phyloP scores from a whole-genome alignment of 108 stramenopile species.

The Pseudonitzschia multistriata region DNA sequence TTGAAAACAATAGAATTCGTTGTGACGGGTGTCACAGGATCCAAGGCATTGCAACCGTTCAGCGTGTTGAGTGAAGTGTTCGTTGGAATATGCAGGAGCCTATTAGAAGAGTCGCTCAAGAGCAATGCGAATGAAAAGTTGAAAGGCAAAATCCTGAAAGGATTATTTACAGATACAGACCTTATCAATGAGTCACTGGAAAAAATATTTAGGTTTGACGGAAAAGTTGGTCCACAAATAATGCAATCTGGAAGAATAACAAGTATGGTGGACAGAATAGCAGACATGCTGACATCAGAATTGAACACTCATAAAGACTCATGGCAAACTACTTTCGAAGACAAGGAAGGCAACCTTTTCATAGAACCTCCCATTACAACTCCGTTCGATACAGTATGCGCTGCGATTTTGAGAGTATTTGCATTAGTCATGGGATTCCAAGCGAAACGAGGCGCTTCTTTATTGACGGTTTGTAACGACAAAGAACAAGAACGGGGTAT shows the following conservation, averaged over 20 bases:
- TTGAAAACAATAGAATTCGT: slow-evolving; percentile 93
- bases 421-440: slow-evolving; percentile 30
- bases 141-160: slow-evolving; percentile 31
- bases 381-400: slow-evolving; percentile 42
- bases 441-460: slow-evolving; percentile 22
- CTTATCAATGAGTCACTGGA: slow-evolving; percentile 83
- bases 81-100: slow-evolving; percentile 68
- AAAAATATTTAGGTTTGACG: slow-evolving; percentile 88
- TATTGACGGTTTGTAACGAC: slow-evolving; percentile 8
- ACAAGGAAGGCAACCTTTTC: slow-evolving; percentile 27
- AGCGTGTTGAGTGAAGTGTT: slow-evolving; percentile 79
- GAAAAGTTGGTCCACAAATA: slow-evolving; percentile 69
- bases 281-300: slow-evolving; percentile 46
- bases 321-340: slow-evolving; percentile 27
- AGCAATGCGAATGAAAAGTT: slow-evolving; percentile 21
- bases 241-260: slow-evolving; percentile 66
- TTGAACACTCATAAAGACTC: slow-evolving; percentile 18
- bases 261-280: slow-evolving; percentile 56
- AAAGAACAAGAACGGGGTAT: slow-evolving; percentile 26
- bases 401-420: slow-evolving; percentile 44
- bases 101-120: slow-evolving; percentile 44
- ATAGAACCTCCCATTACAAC: slow-evolving; percentile 35
- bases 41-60: slow-evolving; percentile 71
- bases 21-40: slow-evolving; percentile 74
- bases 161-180: slow-evolving; percentile 63